Conservation (phyloP, 768 basidiomycete genomes). For the Mycena filopes region DNA sequence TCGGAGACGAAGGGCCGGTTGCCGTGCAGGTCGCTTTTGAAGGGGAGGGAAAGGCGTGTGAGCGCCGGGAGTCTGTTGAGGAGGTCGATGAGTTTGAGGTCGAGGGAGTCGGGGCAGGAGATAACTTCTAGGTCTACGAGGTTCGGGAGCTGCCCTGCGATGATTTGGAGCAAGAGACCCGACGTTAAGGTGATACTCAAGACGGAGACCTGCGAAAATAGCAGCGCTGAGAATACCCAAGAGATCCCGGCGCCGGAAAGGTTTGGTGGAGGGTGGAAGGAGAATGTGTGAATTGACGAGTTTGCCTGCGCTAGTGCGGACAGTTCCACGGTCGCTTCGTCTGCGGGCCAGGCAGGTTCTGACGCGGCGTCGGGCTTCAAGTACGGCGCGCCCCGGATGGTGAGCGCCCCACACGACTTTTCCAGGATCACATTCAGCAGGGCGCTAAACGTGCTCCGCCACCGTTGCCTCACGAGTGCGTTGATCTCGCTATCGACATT, state of each 20-base stretch:
- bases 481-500: slow-evolving; percentile 10
- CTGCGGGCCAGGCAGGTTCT: not conserved
- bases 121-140: not conserved
- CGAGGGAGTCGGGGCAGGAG: not conserved
- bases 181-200: not conserved
- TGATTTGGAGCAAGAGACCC: not conserved
- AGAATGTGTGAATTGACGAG: not conserved
- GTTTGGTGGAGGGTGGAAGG: not conserved
- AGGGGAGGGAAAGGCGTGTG: not conserved
- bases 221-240: slow-evolving; percentile 12
- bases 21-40: not conserved
- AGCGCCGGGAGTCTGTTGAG: not conserved
- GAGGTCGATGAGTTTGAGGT: not conserved
- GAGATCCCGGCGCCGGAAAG: not conserved
- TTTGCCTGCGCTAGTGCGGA: not conserved
- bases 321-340: not conserved
- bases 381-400: slow-evolving; percentile 1
- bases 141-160: not conserved
- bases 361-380: not conserved
- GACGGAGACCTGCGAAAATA: not conserved
- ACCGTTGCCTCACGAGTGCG: not conserved
- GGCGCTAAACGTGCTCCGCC: not conserved
- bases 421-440: slow-evolving; percentile 14
- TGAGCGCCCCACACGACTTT: not conserved
- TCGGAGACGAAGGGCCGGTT: not conserved